A percentile compares a stretch with the other conserved stretches of the same genome.
Conservation (phyloP, 1,139 yeast genomes). For the Geotrichum carabidarum region DNA sequence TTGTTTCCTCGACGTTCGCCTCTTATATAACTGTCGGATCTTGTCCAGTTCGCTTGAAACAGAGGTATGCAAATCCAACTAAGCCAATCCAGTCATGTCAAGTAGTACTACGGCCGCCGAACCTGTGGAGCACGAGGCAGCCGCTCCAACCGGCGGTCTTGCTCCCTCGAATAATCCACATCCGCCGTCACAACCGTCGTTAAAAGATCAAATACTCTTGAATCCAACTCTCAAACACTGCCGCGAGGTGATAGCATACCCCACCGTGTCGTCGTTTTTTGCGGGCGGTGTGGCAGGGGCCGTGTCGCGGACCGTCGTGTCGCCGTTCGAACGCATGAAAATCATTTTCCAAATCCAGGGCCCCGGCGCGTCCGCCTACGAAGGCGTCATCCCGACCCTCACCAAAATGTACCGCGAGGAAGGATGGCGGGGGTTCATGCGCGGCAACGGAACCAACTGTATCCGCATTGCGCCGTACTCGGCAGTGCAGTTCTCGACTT, state of each 20-base stretch:
- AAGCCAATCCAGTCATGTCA: not conserved
- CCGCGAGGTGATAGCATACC: constrained; percentile 31
- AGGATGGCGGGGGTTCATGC: constrained; percentile 79
- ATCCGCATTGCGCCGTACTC: constrained; percentile 86
- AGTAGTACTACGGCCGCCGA: not conserved
- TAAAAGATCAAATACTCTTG: constrained; percentile 6
- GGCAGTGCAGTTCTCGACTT: constrained; percentile 89
- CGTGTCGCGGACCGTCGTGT: constrained; percentile 83
- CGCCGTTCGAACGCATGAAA: constrained; percentile 93
- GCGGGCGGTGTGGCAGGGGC: constrained; percentile 90
- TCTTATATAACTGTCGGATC: too few relatives aligned
- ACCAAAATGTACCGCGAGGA: constrained; percentile 79
- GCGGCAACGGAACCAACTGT: constrained; percentile 90
- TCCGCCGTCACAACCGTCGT: not conserved
- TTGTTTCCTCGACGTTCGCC: too few relatives aligned
- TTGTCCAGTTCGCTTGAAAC: too few relatives aligned
- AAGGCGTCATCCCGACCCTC: constrained; percentile 73
- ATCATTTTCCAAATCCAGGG: constrained; percentile 87
- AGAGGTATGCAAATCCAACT: too few relatives aligned
- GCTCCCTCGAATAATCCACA: not conserved
- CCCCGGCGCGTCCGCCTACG: constrained; percentile 53
- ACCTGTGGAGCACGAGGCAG: not conserved
- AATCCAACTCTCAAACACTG: constrained; percentile 13
- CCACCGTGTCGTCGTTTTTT: constrained; percentile 53
- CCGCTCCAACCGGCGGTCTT: constrained; percentile 2